These are phyloP conservation scores for Phytomonas sp. DNA, from an alignment of 208 protist genomes.

Conservation along the genomic window DNA sequence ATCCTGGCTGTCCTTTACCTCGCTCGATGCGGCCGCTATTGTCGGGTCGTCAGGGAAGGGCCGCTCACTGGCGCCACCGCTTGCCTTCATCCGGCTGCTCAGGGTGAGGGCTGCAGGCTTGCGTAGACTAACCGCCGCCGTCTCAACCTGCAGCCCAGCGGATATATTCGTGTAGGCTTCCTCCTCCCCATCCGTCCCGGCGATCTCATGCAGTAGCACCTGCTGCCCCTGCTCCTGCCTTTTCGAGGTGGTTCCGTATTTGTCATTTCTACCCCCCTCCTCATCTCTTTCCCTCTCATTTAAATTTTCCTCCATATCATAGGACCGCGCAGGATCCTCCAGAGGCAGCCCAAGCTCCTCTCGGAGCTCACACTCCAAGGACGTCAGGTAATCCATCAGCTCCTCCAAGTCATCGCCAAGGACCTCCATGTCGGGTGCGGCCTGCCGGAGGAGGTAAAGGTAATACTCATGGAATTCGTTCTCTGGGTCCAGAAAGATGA, in stretches of 20 bases:
- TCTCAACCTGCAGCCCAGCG: constrained; percentile 71
- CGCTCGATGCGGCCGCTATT: neutral
- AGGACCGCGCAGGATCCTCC: neutral
- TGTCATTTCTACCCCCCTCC: constrained; percentile 2
- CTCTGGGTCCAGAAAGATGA: constrained; percentile 76
- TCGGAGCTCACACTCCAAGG: constrained; percentile 60
- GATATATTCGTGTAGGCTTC: constrained; percentile 18
- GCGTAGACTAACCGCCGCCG: constrained; percentile 34
- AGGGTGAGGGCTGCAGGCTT: constrained; percentile 24
- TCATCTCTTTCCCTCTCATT: constrained; percentile 5
- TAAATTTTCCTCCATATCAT: constrained; percentile 20
- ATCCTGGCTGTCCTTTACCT: neutral
- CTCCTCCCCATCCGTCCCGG: constrained; percentile 29
- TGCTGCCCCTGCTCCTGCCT: constrained; percentile 3
- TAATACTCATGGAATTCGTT: constrained; percentile 87
- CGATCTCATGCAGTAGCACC: constrained; percentile 16
- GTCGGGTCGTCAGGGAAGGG: neutral
- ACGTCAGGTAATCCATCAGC: constrained; percentile 56
- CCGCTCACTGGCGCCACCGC: neutral
- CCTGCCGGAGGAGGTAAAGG: constrained; percentile 64
- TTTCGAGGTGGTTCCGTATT: constrained; percentile 8
- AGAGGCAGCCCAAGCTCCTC: constrained; percentile 37
- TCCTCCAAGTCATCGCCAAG: constrained; percentile 83
- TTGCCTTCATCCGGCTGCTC: constrained; percentile 12
- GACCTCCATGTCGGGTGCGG: constrained; percentile 69